Evolutionary conservation across 2,329 filamentous ascomycete genomes (phyloP).

Genomic region (Cladosporium sp.): DNA sequence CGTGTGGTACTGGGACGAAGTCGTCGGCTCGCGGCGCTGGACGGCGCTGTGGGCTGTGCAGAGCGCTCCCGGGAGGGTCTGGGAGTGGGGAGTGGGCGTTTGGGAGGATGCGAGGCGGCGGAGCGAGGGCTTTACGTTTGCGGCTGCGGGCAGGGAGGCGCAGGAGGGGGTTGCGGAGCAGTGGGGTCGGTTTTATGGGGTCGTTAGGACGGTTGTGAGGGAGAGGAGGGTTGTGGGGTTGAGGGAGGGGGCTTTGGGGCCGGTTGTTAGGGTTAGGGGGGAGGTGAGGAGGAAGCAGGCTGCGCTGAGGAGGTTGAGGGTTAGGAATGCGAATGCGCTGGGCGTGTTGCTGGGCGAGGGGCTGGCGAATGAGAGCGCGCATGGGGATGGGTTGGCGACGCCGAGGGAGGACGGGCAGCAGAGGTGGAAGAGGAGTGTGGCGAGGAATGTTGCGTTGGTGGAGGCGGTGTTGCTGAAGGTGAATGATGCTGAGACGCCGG

Average conservation of each 20-base stretch:
- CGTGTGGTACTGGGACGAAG: constrained; percentile 92
- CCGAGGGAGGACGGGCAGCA: constrained; percentile 28
- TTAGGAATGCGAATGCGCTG: constrained; percentile 78
- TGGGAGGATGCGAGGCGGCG: constrained; percentile 54
- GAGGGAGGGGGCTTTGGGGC: constrained; percentile 66
- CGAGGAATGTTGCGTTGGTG: constrained; percentile 76
- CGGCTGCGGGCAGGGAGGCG: constrained; percentile 24
- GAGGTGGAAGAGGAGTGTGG: constrained; percentile 68
- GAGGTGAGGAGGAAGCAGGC: constrained; percentile 71
- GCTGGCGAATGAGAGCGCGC: constrained; percentile 50
- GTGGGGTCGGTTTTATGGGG: constrained; percentile 60
- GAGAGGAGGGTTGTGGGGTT: constrained; percentile 67
- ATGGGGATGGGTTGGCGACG: constrained; percentile 28
- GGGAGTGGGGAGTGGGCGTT: constrained; percentile 64
- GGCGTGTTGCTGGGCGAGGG: constrained; percentile 85
- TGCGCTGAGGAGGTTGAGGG: constrained; percentile 63
- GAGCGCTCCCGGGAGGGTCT: constrained; percentile 71
- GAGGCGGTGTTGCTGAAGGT: constrained; percentile 74
- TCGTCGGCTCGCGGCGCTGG: constrained; percentile 70
- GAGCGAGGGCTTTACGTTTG: constrained; percentile 23
- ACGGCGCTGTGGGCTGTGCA: constrained; percentile 81
- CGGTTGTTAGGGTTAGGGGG: constrained; percentile 66
- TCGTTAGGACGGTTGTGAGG: constrained; percentile 68
- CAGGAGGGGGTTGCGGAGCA: constrained; percentile 24
- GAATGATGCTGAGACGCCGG: constrained; percentile 51